Conservation (phyloP, 1,139 yeast species). For the Candida sp. region DNA sequence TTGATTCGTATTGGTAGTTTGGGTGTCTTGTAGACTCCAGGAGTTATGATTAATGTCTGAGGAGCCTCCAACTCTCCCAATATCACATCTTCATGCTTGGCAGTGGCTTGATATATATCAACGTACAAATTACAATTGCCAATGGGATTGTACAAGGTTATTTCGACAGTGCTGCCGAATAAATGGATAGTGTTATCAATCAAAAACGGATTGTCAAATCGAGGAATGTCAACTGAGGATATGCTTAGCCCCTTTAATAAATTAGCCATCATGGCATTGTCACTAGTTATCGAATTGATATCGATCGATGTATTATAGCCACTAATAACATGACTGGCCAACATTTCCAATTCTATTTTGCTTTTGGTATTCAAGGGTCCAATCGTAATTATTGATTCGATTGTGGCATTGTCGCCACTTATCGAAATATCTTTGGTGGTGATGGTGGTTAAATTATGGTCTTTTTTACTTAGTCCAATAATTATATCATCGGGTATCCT, state of each 20-base stretch:
- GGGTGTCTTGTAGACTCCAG: constrained; percentile 49
- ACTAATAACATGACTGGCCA: constrained; percentile 1
- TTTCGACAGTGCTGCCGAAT: constrained; percentile 48
- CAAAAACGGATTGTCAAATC: constrained; percentile 18
- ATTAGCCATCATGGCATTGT: constrained; percentile 13
- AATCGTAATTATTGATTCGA: background rate
- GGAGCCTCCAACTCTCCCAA: constrained; percentile 42
- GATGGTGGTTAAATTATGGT: background rate
- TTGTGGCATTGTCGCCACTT: background rate
- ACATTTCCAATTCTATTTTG: constrained; percentile 1
- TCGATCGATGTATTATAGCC: background rate
- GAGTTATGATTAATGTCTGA: constrained; percentile 37
- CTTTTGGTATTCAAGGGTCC: background rate
- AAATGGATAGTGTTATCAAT: constrained; percentile 49
- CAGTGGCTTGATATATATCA: constrained; percentile 41
- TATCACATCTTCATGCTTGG: constrained; percentile 39
- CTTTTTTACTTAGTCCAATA: background rate
- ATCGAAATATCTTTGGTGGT: background rate
- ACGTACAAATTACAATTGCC: constrained; percentile 37
- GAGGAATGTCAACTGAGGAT: constrained; percentile 12
- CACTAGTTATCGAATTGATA: background rate
- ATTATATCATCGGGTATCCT: background rate
- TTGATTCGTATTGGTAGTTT: constrained; percentile 46
- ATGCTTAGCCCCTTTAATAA: constrained; percentile 14
- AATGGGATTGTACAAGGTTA: constrained; percentile 51